Percentiles rank a stretch among this genome's conserved stretches.
Conservation (phyloP, 1,284 basidiomycete genomes). For the Vanrija pseudolonga region DNA sequence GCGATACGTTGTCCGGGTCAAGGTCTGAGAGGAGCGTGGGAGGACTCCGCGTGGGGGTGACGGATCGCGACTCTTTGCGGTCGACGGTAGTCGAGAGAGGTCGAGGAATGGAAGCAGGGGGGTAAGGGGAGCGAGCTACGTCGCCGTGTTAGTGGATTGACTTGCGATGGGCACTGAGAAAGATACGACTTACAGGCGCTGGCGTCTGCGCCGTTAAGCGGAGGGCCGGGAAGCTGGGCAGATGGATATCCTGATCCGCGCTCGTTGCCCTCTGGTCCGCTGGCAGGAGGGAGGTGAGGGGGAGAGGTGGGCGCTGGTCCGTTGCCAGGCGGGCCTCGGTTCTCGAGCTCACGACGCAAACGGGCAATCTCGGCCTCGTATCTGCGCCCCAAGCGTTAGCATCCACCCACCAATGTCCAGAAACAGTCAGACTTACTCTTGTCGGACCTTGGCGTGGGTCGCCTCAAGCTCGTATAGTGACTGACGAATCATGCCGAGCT, state of each 20-base stretch:
- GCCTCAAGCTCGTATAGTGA: conserved; percentile 73
- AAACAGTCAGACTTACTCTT: conserved; percentile 51
- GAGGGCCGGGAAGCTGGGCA: conserved; percentile 21
- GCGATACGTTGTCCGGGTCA: conserved; percentile 54
- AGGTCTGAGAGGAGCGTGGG: conserved; percentile 50
- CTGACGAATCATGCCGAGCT: conserved; percentile 68
- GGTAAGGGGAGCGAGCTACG: conserved; percentile 15
- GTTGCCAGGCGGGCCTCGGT: conserved; percentile 42
- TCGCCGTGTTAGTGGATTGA: neutral
- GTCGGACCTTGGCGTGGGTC: conserved; percentile 65
- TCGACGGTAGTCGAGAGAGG: conserved; percentile 38
- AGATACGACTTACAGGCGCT: neutral
- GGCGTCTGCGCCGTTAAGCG: conserved; percentile 32
- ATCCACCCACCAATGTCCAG: neutral
- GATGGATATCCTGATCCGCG: conserved; percentile 14
- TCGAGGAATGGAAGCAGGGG: conserved; percentile 23
- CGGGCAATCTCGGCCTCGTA: conserved; percentile 71
- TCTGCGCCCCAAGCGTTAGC: conserved; percentile 24
- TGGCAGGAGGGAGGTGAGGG: conserved; percentile 24
- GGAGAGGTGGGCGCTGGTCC: conserved; percentile 12
- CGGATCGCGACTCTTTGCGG: conserved; percentile 29
- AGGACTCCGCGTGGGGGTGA: conserved; percentile 10
- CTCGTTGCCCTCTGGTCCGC: conserved; percentile 12
- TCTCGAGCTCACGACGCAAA: conserved; percentile 62
- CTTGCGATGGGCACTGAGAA: neutral